A percentile compares a stretch with the other conserved stretches of the same genome.
Evolutionary conservation across 139 green algal species (phyloP).

Genomic region (Bryopsis sp.): DNA sequence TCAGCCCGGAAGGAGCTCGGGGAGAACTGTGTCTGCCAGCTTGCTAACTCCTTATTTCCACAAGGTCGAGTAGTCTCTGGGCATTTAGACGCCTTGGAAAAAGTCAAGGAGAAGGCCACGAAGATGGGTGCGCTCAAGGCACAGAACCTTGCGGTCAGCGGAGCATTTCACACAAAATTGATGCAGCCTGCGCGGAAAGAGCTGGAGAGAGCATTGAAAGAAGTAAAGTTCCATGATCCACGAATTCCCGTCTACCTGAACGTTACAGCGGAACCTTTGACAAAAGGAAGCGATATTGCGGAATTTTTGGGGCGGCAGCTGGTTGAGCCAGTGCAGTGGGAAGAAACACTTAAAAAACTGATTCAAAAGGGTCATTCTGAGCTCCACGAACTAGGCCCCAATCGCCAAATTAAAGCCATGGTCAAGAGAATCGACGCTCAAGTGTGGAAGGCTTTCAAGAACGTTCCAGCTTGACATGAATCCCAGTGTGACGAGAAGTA

Average conservation of each 20-base stretch:
- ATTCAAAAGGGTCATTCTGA: conserved; percentile 30
- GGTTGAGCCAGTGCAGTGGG: conserved; percentile 75
- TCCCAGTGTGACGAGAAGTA: too few relatives aligned
- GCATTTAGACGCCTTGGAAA: conserved; percentile 57
- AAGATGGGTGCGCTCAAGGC: conserved; percentile 72
- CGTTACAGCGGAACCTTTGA: conserved; percentile 72
- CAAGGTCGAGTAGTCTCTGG: conserved; percentile 72
- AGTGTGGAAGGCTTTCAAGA: conserved; percentile 58
- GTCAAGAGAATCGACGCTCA: conserved; percentile 63
- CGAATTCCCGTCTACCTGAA: conserved; percentile 79
- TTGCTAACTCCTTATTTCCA: conserved; percentile 90
- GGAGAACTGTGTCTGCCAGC: conserved; percentile 51
- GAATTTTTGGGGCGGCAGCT: conserved; percentile 74
- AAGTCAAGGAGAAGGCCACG: conserved; percentile 41
- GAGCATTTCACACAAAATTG: conserved; percentile 85
- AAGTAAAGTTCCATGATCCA: conserved; percentile 53
- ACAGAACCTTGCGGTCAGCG: conserved; percentile 55
- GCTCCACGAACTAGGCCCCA: conserved; percentile 80
- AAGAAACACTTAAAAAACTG: conserved; percentile 38
- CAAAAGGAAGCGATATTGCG: conserved; percentile 34
- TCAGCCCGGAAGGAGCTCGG: conserved; percentile 20
- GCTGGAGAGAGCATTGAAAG: conserved; percentile 51
- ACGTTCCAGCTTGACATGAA: conserved; percentile 37
- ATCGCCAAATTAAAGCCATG: conserved; percentile 93
- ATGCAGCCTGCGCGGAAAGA: conserved; percentile 66